Evolutionary conservation across 2,329 filamentous ascomycete species (phyloP), one percentile per base, ranked within the genome.

Genomic region (Fusarium circinatum): DNA sequence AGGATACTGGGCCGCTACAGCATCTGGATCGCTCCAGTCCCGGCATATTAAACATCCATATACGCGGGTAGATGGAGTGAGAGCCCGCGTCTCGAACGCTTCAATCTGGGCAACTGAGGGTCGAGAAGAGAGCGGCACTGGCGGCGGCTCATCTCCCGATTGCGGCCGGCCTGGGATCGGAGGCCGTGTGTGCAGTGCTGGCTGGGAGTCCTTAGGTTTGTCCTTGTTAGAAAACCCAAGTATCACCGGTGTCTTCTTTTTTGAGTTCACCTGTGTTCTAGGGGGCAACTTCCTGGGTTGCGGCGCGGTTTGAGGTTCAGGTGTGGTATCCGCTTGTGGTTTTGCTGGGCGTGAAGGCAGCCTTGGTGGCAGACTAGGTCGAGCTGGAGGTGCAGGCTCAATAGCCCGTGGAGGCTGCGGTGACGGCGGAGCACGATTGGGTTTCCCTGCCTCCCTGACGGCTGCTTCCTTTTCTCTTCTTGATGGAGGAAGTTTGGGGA

Each of bases 21-120:
- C 82, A 82, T 98, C 96, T 1, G 94, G 92, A 0, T 84, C 90
- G 12, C 94, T 95, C 82, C 97, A 98, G 83, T 98, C 95, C 73
- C 95, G 91, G 80, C 96, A 98, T 65, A 90, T 85, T 59, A 98
- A 86, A 80, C 96, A 98, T n/a, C 83, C 81, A 36, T 79, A 76
- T 22, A 77, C 74, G 13, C 74, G 74, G 26, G 41, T 68, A 38
- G 76, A 71, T 18, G 77, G 77, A 15, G 79, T 68, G 18, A 78
- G 72, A 18, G 77, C 74, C 52, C 82, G 82, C 48, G 80, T 77
- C 18, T 82, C 80, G 10, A 81, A 82, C 5, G 86, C 84, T 60
- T 87, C 82, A 38, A 90, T 86, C 74, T 89, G 85, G n/a, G 85
- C 82, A 17, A 81, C 77, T 6, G 86, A 86, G 5, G 89, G 89